Base-by-base conservation (phyloP, 352 stramenopile genomes). In the Pythium brassicae region DNA sequence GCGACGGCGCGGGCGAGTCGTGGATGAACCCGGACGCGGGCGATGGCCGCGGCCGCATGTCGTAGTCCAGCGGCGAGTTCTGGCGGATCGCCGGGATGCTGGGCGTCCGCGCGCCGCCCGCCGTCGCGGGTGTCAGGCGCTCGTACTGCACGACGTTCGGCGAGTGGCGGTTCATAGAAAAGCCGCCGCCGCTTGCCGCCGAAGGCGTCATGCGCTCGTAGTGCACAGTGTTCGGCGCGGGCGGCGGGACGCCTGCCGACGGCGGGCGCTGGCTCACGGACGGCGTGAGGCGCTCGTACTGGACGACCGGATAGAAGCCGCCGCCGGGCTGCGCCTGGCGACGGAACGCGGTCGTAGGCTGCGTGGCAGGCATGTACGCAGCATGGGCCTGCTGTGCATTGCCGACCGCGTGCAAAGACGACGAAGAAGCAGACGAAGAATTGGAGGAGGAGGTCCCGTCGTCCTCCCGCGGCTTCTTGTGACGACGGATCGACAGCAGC, bases 401-500 rank as follows among this genome's bases (percentile, higher is more conserved):
- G 32, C 22, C 40, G 58, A 27, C 53, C 44, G 53, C 42, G 25
- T 54, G 58, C 2, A 42, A 55, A n/a, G 50, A 52, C 8, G 52
- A 19, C n/a, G 49, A 14, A 19, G 47, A 19, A 34, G 40, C 35
- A 27, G 32, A 37, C 32, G 32, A 37, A 7, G 32, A 37, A 37
- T 37, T 7, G 32, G 32, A 37, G 32, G 42, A 20, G 19, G 50
- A 45, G 44, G 43, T 10, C 45, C n/a, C 51, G 23, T 60, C 57
- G 45, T 79, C 66, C 25, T 83, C 62, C 50, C 80, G 40, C 7
- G 40, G 78, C 55, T 79, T 82, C 52, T 84, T 86, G 53, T 78
- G 74, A 26, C 78, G 72, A 9, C 82, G 64, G 34, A 89, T 76
- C 23, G 76, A 86, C 20, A 89, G 65, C 54, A 89, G 46, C 71